Base-by-base conservation (phyloP, 73 alveolate species). In the Tetrahymena borealis region DNA sequence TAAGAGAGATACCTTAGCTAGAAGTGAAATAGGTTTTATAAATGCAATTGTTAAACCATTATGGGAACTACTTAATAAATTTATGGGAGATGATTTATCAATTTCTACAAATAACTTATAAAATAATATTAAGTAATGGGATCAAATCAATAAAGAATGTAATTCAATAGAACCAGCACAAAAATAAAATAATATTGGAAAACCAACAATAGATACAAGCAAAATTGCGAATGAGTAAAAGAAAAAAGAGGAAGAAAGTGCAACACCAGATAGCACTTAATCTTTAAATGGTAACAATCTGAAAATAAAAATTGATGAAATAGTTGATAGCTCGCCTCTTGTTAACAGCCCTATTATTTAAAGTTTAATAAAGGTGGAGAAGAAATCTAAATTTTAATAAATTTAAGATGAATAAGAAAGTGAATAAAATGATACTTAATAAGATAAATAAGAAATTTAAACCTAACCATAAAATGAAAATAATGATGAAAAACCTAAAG, bases 21-120 rank as follows among this genome's bases (percentile, higher is more conserved):
- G 79, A 90, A 85, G 91, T 85, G 95, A 93, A 41, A 93, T 93
- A 78, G 91, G 91, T 39, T 93, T 93, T 85, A 79, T 85, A 31
- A 93, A 93, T 79, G 95, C 91, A 11, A 93, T 93, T 32, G 95
- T 93, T 4, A 79, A 92, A 85, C 95, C 95, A 38, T 90, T 93
- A 38, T 93, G 95, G 95, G 95, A 91, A 10, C 35, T 85, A 33
- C 91, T 93, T 33, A 93, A 93, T 93, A 92, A 93, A 39, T 93
- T 79, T 93, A 24, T 60, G 28, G 85, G 85, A 0, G 85, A 60
- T 60, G 85, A 60, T 28, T 15, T 60, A 60, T 9, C n/a, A 60
- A 60, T 60, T 24, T 60, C 85, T 15, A 60, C 85, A 20, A 60
- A 60, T 1, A 60, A 60, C 13, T 60, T 60, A 28, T 60, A 32